phyloP scores from a whole-genome alignment of 106 monocot species.

The Cymbidium sinense region DNA sequence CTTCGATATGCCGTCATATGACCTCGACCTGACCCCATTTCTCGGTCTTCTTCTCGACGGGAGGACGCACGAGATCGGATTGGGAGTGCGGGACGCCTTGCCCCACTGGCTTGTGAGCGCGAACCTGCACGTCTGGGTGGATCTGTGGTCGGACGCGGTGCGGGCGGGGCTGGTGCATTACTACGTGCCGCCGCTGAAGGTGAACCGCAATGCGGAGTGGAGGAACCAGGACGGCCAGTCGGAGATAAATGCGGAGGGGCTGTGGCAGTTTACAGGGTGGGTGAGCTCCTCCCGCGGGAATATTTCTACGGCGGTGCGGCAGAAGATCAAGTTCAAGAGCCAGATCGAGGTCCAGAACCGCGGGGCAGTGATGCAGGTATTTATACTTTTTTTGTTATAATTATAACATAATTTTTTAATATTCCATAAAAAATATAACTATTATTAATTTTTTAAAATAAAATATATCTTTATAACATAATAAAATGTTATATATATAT shows the following conservation, averaged over 20 bases:
- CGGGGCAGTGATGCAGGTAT: conserved; percentile 18
- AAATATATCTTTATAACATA: too few species aligned
- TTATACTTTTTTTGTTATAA: too few species aligned
- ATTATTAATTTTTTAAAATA: too few species aligned
- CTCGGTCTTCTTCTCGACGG: conserved; percentile 32
- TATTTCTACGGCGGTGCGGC: conserved; percentile 22
- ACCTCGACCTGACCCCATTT: conserved; percentile 45
- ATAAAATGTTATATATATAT: too few species aligned
- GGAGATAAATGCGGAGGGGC: conserved; percentile 27
- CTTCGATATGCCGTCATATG: conserved; percentile 44
- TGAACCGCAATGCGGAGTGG: conserved; percentile 20
- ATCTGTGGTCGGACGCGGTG: conserved; percentile 11
- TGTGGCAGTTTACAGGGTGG: conserved; percentile 31
- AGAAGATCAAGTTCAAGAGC: conserved; percentile 37
- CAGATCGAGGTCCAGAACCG: conserved; percentile 24
- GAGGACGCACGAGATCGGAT: conserved; percentile 13
- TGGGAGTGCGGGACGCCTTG: conserved; percentile 24
- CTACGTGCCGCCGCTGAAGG: conserved; percentile 2
- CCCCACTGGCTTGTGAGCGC: conserved; percentile 40
- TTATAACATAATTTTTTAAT: too few species aligned
- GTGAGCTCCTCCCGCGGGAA: conserved; percentile 44
- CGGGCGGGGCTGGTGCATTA: conserved; percentile 21
- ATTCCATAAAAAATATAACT: too few species aligned
- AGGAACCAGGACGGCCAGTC: conserved; percentile 23
- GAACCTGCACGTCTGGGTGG: conserved; percentile 53